Percentiles rank a stretch among this genome's conserved stretches.
Conservation (phyloP, 345 rosid genomes). For the Hevea brasiliensis region DNA sequence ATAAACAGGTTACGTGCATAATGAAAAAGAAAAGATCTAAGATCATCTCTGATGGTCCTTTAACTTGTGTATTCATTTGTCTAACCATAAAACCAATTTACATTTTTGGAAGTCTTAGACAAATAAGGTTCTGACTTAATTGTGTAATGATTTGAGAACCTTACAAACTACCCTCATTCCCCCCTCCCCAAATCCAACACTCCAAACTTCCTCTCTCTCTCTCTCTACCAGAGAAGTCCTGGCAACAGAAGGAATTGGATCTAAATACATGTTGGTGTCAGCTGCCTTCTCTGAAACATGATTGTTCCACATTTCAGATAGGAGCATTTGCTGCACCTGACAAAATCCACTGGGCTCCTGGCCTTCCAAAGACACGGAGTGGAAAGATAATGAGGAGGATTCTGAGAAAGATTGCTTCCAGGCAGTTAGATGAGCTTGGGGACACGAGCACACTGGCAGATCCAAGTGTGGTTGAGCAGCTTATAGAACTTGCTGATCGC, state of each 20-base stretch:
- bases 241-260: neutral
- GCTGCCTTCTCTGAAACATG: neutral
- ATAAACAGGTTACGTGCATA: too few species aligned
- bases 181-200: too few species aligned
- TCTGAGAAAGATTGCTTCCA: constrained; percentile 85
- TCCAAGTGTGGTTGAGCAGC: constrained; percentile 75
- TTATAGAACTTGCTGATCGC: constrained; percentile 66
- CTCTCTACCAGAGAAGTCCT: neutral
- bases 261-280: neutral
- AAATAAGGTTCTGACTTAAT: too few species aligned
- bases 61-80: too few species aligned
- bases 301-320: constrained; percentile 43
- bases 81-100: too few species aligned
- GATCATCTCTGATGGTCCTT: too few species aligned
- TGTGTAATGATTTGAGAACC: too few species aligned
- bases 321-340: constrained; percentile 99
- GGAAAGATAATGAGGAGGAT: constrained; percentile 99
- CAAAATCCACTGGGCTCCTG: constrained; percentile 92
- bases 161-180: neutral
- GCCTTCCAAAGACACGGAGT: constrained; percentile 94
- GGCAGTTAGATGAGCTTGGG: constrained; percentile 83
- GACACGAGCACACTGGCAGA: constrained; percentile 96
- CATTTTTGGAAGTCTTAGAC: too few species aligned
- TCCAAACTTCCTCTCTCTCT: neutral
- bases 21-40: too few species aligned